Percentiles rank a stretch among this genome's conserved stretches.
Evolutionary conservation across 352 stramenopile species (phyloP).

Genomic region (Globisporangium emineosum): DNA sequence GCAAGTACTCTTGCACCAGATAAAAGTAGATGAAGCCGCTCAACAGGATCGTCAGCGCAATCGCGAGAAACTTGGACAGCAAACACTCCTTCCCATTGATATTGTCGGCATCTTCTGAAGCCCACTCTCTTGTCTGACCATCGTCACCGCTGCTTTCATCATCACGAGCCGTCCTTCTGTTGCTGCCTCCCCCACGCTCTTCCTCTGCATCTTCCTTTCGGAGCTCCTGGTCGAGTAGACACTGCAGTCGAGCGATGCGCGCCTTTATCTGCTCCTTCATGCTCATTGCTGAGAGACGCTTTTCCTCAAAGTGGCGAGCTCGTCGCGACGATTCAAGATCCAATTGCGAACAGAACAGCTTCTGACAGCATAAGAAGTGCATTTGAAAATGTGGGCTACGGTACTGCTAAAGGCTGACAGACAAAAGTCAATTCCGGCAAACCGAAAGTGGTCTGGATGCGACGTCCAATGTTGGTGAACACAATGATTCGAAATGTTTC

Average conservation of each 20-base stretch:
- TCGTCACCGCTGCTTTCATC: background rate
- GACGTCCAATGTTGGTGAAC: too few relatives aligned
- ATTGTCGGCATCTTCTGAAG: slow-evolving; percentile 13
- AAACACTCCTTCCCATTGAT: slow-evolving; percentile 35
- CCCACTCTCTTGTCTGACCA: background rate
- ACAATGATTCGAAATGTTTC: too few relatives aligned
- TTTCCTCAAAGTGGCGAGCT: background rate
- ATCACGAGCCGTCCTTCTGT: background rate
- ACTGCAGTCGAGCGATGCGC: slow-evolving; percentile 9
- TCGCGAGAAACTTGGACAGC: slow-evolving; percentile 44
- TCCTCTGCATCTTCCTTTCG: background rate
- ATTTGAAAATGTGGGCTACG: too few relatives aligned
- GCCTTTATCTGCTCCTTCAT: slow-evolving; percentile 8
- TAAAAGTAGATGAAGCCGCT: slow-evolving; percentile 52
- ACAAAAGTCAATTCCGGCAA: too few relatives aligned
- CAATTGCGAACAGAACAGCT: too few relatives aligned
- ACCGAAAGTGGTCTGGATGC: too few relatives aligned
- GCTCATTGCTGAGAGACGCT: background rate
- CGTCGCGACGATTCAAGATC: background rate
- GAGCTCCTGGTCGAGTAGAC: slow-evolving; percentile 1
- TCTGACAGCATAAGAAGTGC: too few relatives aligned
- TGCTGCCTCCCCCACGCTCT: background rate
- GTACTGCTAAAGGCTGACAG: too few relatives aligned
- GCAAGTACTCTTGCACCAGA: slow-evolving; percentile 21
- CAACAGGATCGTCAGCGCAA: slow-evolving; percentile 31